Evolutionary conservation across 2,329 filamentous ascomycete species (phyloP).

Genomic region (Cytospora mali): DNA sequence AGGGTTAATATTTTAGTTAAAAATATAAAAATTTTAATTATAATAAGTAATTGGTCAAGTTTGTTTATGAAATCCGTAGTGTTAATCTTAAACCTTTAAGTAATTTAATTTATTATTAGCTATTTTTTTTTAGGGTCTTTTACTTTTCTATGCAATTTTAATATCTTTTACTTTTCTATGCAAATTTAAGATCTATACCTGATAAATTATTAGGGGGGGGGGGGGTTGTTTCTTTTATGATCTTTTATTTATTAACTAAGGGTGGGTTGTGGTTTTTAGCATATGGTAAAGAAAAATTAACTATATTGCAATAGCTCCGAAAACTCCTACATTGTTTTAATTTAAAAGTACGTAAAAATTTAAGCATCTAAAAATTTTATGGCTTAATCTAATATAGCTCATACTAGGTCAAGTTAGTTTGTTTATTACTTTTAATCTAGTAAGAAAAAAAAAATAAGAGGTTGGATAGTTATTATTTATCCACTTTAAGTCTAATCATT

Average conservation of each 20-base stretch:
- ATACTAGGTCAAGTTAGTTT: slow-evolving; percentile 1
- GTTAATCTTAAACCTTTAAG: too few relatives aligned
- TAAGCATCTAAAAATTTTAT: not conserved
- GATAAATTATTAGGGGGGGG: too few relatives aligned
- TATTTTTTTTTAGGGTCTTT: too few relatives aligned
- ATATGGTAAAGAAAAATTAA: slow-evolving; percentile 1
- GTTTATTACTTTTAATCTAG: not conserved
- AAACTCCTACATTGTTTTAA: slow-evolving; percentile 1
- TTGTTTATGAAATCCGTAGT: too few relatives aligned
- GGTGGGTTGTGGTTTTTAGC: not conserved
- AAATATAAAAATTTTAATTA: too few relatives aligned
- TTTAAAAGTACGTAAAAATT: slow-evolving; percentile 7
- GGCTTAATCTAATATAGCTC: not conserved
- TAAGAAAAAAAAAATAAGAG: slow-evolving; percentile 1
- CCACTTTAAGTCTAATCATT: not conserved
- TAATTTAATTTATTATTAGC: too few relatives aligned
- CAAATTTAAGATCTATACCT: too few relatives aligned
- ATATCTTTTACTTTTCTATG: too few relatives aligned
- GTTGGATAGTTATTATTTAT: not conserved
- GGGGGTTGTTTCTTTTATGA: not conserved
- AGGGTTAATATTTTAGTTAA: too few relatives aligned
- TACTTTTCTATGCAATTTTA: too few relatives aligned
- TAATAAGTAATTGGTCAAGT: too few relatives aligned
- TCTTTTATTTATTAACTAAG: not conserved
- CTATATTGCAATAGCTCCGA: not conserved